Evolutionary conservation across 805 yeast species (phyloP), one percentile per base, ranked within the genome.

Genomic region (Schwanniomyces pseudopolymorphus): DNA sequence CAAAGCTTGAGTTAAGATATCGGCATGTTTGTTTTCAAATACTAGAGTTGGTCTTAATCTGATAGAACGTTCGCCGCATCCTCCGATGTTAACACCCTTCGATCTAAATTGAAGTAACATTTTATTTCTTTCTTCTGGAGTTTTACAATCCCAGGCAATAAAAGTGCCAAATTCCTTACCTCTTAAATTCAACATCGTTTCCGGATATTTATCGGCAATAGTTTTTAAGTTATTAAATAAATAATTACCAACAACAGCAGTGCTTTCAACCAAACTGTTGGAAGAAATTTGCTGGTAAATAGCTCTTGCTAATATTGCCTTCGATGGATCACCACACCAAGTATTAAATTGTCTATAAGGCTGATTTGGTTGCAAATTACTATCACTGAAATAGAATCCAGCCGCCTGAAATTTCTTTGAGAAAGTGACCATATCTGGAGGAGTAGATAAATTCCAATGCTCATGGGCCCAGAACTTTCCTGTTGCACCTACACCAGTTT

Each of bases 281-380:
- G 78, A 73, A 21, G 60, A 52, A 42, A 83, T 69, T 53, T 83
- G 85, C 57, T 79, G 72, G 53, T 77, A 77, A 52, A 83, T 83
- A 48, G 83, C 69, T 53, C 77, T 77, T 33, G 87, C 87, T 56
- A 83, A 72, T 58, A 87, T 72, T 64, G 86, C 78, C 70, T 84
- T 82, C 49, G 90, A 85, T 65, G 95, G 91, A 71, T 87, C 96
- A 59, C 96, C 96, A 72, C 92, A 86, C 96, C 96, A 87, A 48
- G 96, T 87, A 82, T 87, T 87, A 80, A 87, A 87, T 76, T 88
- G 95, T 67, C 96, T 82, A 78, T 85, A 87, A n/a, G 95, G 83
- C 60, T 69, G 66, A 67, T 81, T 76, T 60, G 96, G 96, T 56
- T 84, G 76, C 49, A 87, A 70, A 58, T 82, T 84, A 40, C 86